Conservation (phyloP, 2,329 filamentous ascomycete species). For the Xylaria polymorpha region DNA sequence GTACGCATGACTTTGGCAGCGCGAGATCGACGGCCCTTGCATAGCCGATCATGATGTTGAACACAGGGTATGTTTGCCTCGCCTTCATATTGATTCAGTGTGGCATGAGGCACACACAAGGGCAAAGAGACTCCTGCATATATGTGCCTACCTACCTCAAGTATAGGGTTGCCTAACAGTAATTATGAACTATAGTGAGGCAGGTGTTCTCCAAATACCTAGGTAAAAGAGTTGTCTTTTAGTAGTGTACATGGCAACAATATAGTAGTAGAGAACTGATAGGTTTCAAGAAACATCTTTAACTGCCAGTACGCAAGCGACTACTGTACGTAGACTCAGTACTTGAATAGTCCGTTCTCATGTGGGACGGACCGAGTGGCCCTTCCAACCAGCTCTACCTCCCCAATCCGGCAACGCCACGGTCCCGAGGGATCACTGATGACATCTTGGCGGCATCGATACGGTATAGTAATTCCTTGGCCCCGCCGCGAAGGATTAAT, state of each 20-base stretch:
- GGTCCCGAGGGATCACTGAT: constrained; percentile 1
- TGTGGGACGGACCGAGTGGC: not conserved
- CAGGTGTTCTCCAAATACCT: not conserved
- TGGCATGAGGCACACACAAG: too few species aligned
- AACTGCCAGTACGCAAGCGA: not conserved
- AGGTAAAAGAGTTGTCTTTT: not conserved
- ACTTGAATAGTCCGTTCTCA: not conserved
- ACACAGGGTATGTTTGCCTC: not conserved
- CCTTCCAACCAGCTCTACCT: not conserved
- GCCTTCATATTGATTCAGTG: not conserved
- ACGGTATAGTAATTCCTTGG: not conserved
- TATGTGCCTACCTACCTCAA: too few species aligned
- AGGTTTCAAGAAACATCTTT: not conserved
- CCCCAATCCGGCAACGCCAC: constrained; percentile 16
- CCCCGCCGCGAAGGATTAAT: constrained; percentile 15
- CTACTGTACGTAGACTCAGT: not conserved
- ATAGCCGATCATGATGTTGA: not conserved
- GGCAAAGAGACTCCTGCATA: too few species aligned
- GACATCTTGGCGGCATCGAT: not conserved
- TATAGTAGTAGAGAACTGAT: not conserved
- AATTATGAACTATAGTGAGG: too few species aligned
- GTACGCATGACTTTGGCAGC: constrained; percentile 13
- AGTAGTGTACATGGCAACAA: not conserved
- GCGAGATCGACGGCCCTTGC: constrained; percentile 15
- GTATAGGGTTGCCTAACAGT: too few species aligned